Evolutionary conservation across 2,329 filamentous ascomycete genomes (phyloP), one percentile per base, ranked within the genome.

Genomic region (Fusarium sp.): DNA sequence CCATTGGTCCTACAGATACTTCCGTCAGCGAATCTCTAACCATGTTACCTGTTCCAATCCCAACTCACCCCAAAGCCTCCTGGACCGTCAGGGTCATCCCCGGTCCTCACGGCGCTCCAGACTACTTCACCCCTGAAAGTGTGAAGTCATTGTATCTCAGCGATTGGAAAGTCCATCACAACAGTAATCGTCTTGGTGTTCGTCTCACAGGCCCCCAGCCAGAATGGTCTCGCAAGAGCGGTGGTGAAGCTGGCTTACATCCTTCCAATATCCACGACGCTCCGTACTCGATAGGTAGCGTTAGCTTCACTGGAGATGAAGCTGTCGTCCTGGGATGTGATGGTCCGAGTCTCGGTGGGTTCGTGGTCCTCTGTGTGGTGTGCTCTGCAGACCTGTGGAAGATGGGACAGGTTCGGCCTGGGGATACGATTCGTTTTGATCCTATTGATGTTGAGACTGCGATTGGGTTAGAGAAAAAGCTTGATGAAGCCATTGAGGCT

Each of bases 291-390:
- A 75, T 82, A 8, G 83, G 83, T 3, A 81, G 81, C 33, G 75
- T 84, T 7, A 84, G 80, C 71, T 84, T 82, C 62, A 84, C 82
- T 0, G 83, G 82, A 0, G 82, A 84, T 33, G 80, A 82, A 35
- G 78, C 81, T 4, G 81, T 84, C 4, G 76, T 84, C 5, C 70
- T 84, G 9, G 74, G 79, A 0, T 77, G 76, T 10, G 83, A 85
- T 64, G 81, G 81, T 0, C 83, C 83, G 1, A 82, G 81, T 37
- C 78, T 84, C 0, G 82, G 82, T 18, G 82, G 82, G 0, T 83
- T 84, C 26, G 76, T 84, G 5, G 80, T 81, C 2, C 80, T 81
- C 30, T 81, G 78, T 23, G 79, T 80, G 0, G 77, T 84, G 7
- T 78, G 78, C 8, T 77, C 78, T 15, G 79, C 79, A 1, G 81